phyloP scores from a whole-genome alignment of 345 rosid genomes.

The Draba incana region DNA sequence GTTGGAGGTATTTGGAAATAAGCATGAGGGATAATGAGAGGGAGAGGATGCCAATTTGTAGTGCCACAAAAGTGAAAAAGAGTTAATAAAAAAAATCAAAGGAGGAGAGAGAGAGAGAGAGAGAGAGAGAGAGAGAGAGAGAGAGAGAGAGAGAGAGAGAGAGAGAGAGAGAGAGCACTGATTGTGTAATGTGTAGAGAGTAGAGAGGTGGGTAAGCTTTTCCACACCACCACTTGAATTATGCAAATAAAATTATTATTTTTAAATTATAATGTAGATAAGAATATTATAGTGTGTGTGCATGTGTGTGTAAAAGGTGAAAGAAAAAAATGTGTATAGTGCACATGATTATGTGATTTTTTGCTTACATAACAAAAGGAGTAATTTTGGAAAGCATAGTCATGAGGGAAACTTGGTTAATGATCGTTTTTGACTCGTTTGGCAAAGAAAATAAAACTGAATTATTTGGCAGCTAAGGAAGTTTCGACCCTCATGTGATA shows the following conservation, averaged over 20 bases:
- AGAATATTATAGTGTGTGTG: constrained; percentile 19
- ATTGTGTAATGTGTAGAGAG: constrained; percentile 39
- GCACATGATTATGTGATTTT: constrained; percentile 33
- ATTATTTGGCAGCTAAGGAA: constrained; percentile 28
- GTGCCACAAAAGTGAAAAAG: constrained; percentile 39
- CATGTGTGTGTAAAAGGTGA: constrained; percentile 18
- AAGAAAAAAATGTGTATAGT: neutral
- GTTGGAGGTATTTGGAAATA: constrained; percentile 31
- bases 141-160: constrained; percentile 23
- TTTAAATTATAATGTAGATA: constrained; percentile 32
- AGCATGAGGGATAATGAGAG: constrained; percentile 47
- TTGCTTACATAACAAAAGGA: constrained; percentile 20
- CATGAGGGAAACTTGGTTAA: constrained; percentile 20
- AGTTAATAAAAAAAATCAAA: constrained; percentile 18
- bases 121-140: constrained; percentile 25
- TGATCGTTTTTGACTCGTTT: constrained; percentile 40
- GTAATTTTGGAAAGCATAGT: constrained; percentile 33
- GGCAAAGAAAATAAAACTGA: constrained; percentile 27
- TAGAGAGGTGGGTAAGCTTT: constrained; percentile 47
- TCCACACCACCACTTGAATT: constrained; percentile 44
- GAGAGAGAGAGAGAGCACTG: constrained; percentile 30
- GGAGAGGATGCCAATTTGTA: constrained; percentile 44
- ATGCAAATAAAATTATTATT: constrained; percentile 20
- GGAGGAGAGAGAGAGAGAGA: constrained; percentile 16
- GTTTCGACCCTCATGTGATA: constrained; percentile 30